Conservation (phyloP, 164 flowering plant species). For the Magnolia kwangsiensis region DNA sequence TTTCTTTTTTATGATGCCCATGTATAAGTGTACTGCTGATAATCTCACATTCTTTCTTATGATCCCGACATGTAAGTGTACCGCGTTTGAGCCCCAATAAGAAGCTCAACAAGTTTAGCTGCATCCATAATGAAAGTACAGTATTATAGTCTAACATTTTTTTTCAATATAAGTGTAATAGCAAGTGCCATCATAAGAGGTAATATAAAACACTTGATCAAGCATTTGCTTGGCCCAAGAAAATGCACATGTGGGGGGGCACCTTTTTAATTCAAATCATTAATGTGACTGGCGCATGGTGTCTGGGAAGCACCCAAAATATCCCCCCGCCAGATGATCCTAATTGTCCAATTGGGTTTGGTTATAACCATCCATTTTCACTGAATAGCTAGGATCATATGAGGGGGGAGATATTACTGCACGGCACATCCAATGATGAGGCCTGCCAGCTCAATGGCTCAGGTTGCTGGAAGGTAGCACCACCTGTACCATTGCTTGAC, state of each 20-base stretch:
- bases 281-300: not conserved
- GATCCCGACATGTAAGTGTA: conserved; percentile 98
- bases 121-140: conserved; percentile 22
- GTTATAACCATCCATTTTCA: not conserved
- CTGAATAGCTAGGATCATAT: not conserved
- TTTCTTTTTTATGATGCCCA: conserved; percentile 65
- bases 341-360: not conserved
- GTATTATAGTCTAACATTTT: not conserved
- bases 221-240: not conserved
- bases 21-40: conserved; percentile 73
- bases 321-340: not conserved
- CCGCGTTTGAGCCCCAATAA: conserved; percentile 83
- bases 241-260: no score
- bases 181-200: not conserved
- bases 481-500: not conserved
- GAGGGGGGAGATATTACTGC: not conserved
- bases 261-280: no score
- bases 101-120: conserved; percentile 87
- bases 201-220: not conserved
- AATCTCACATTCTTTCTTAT: conserved; percentile 23
- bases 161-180: not conserved
- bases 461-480: not conserved
- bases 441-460: not conserved
- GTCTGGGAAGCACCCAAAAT: not conserved
- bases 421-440: not conserved